phyloP scores from a whole-genome alignment of 2,329 filamentous ascomycete genomes.

The Raffaelea arxii region DNA sequence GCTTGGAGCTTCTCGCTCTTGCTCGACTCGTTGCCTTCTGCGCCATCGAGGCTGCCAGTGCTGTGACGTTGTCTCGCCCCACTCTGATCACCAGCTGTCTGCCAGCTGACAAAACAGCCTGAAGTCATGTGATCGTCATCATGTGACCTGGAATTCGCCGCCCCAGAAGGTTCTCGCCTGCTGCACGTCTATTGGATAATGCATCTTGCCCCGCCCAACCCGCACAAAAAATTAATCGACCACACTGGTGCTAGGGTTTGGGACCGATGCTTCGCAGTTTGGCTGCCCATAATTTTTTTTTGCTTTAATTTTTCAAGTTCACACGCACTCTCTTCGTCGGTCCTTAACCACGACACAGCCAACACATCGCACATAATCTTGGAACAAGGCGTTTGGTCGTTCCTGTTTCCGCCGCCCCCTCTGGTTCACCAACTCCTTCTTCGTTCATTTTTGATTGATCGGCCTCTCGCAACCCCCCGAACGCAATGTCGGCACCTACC shows the following conservation, averaged over 20 bases:
- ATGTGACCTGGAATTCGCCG: no score
- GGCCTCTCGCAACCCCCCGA: conserved; percentile 5
- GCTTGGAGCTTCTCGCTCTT: conserved; percentile 5
- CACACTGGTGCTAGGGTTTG: conserved; percentile 2
- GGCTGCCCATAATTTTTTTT: conserved; percentile 12
- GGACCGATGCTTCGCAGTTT: conserved; percentile 5
- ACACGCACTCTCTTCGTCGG: no score
- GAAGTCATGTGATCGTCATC: neutral
- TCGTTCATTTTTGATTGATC: conserved; percentile 6
- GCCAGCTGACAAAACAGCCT: neutral
- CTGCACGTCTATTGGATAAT: no score
- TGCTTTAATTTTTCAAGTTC: conserved; percentile 7
- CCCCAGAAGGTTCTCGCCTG: no score
- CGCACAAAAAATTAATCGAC: conserved; percentile 10
- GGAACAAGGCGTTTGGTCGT: conserved; percentile 8
- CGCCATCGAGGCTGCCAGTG: conserved; percentile 9
- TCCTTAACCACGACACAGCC: neutral
- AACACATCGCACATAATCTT: neutral
- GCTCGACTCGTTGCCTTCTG: no score
- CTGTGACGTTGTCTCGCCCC: conserved; percentile 10
- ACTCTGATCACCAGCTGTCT: conserved; percentile 4
- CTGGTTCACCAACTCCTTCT: no score
- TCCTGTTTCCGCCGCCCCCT: no score
- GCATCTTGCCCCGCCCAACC: neutral
- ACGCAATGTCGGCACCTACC: conserved; percentile 61